Percentiles rank a stretch among this genome's conserved stretches.
Evolutionary conservation across 768 basidiomycete species (phyloP).

Genomic region (Nidula microcarpa): DNA sequence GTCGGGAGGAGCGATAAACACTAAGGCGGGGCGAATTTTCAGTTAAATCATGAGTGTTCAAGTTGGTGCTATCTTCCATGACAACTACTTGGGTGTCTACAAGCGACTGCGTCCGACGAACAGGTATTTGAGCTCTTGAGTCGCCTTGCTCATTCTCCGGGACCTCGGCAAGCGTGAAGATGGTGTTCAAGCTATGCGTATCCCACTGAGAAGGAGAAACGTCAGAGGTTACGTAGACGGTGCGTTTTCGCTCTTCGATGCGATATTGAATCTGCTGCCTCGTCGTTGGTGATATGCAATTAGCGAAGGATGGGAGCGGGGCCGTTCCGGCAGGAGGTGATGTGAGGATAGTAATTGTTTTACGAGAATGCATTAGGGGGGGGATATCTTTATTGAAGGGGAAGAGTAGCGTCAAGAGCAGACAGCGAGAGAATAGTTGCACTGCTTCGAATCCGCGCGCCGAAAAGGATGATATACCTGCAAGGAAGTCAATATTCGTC

Average conservation of each 20-base stretch:
- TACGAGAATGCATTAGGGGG: conserved; percentile 25
- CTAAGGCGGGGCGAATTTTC: conserved; percentile 15
- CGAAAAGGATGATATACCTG: too few species aligned
- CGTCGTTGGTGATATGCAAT: conserved; percentile 22
- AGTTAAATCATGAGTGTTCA: conserved; percentile 1
- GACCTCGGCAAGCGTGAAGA: conserved; percentile 34
- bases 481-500: too few species aligned
- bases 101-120: conserved; percentile 26
- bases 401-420: too few species aligned
- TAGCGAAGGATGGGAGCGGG: conserved; percentile 16
- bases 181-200: conserved; percentile 29
- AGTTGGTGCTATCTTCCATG: conserved; percentile 13
- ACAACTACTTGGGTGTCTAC: conserved; percentile 22
- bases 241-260: conserved; percentile 44
- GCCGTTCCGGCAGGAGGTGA: conserved; percentile 21
- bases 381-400: neutral
- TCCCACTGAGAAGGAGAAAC: conserved; percentile 41
- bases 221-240: conserved; percentile 42
- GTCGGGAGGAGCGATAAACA: conserved; percentile 15
- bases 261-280: conserved; percentile 37
- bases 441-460: too few species aligned
- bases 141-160: conserved; percentile 17
- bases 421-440: too few species aligned
- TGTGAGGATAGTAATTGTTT: conserved; percentile 33
- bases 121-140: conserved; percentile 18